These are phyloP conservation scores for Tremella fuciformis DNA, from an alignment of 768 basidiomycete genomes.

Conservation along the genomic window DNA sequence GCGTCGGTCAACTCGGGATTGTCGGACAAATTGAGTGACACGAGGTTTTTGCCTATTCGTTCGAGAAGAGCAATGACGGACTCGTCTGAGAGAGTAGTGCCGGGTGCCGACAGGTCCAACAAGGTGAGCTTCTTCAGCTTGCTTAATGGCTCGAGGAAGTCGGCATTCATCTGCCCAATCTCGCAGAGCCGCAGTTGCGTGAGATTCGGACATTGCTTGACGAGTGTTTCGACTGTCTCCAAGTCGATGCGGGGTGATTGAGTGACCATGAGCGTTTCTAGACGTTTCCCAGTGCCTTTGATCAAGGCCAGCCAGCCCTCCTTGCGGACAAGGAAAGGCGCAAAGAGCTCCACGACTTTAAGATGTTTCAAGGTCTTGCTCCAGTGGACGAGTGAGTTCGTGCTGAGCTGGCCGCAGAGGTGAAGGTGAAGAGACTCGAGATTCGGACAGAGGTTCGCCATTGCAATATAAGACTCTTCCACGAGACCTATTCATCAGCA, in stretches of 20 bases:
- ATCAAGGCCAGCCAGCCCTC: conserved; percentile 75
- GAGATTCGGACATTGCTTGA: conserved; percentile 59
- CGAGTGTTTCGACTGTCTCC: conserved; percentile 63
- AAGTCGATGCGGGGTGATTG: conserved; percentile 84
- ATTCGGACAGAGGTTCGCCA: conserved; percentile 79
- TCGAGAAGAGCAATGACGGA: conserved; percentile 61
- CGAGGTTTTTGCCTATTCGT: conserved; percentile 60
- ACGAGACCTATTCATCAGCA: conserved; percentile 60
- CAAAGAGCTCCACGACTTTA: conserved; percentile 72
- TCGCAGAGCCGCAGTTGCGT: conserved; percentile 75
- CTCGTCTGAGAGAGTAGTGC: conserved; percentile 58
- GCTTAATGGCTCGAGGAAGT: conserved; percentile 61
- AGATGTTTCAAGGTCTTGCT: conserved; percentile 65
- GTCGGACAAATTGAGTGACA: conserved; percentile 67
- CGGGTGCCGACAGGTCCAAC: conserved; percentile 66
- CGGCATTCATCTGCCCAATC: conserved; percentile 67
- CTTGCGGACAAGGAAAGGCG: conserved; percentile 66
- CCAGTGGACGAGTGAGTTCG: conserved; percentile 54
- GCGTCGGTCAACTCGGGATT: conserved; percentile 59
- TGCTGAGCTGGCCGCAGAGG: conserved; percentile 77
- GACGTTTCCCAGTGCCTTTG: conserved; percentile 58
- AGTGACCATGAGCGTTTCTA: conserved; percentile 73
- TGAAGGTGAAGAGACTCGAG: conserved; percentile 75
- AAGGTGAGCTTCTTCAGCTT: conserved; percentile 57
- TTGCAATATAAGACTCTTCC: conserved; percentile 64